phyloP scores from a whole-genome alignment of 805 yeast genomes.

The Wickerhamomyces xylosicus region DNA sequence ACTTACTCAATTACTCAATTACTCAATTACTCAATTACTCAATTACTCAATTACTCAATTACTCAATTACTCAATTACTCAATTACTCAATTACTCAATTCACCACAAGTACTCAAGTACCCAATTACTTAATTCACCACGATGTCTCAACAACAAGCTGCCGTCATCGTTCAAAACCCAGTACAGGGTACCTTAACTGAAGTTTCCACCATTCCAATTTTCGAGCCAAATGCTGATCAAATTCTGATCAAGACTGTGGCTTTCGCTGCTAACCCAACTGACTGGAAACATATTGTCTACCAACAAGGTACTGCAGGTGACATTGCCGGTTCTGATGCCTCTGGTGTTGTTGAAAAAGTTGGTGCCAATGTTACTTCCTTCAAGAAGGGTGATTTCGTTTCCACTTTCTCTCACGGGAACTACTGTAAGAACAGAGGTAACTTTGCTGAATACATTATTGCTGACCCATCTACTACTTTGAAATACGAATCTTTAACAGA shows the following conservation, averaged over 20 bases:
- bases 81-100: too few species aligned
- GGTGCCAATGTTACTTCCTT: slow-evolving; percentile 32
- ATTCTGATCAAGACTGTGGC: slow-evolving; percentile 42
- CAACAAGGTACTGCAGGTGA: slow-evolving; percentile 34
- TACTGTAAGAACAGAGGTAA: slow-evolving; percentile 39
- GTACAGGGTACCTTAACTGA: slow-evolving; percentile 7
- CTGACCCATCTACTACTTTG: slow-evolving; percentile 32
- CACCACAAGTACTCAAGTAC: too few species aligned
- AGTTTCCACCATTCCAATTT: slow-evolving; percentile 8
- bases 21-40: too few species aligned
- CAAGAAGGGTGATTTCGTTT: slow-evolving; percentile 48
- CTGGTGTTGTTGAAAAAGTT: slow-evolving; percentile 46
- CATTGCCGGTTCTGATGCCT: slow-evolving; percentile 48
- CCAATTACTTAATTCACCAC: background rate
- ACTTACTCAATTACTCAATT: too few species aligned
- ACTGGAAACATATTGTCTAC: slow-evolving; percentile 48
- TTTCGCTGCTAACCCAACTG: slow-evolving; percentile 58
- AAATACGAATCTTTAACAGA: slow-evolving; percentile 13
- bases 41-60: too few species aligned
- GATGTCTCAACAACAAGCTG: slow-evolving; percentile 10
- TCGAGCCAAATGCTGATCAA: slow-evolving; percentile 14
- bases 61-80: too few species aligned
- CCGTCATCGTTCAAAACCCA: slow-evolving; percentile 10
- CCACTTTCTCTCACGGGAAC: slow-evolving; percentile 46
- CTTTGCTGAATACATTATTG: slow-evolving; percentile 43